Evolutionary conservation across 179 eudicot genomes (phyloP).

Genomic region (Beta lomatogona): DNA sequence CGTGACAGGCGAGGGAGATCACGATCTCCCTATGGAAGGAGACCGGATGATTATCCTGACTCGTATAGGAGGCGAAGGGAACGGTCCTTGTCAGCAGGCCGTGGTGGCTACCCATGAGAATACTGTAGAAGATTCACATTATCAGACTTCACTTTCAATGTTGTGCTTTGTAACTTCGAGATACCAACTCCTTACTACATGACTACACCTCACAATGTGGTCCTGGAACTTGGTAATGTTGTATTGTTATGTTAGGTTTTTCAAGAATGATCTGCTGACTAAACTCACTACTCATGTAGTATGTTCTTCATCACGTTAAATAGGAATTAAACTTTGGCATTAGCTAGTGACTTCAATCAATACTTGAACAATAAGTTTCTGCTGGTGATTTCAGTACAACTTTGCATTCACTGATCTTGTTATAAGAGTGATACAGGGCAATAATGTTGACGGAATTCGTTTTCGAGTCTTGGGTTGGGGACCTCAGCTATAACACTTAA

Average conservation of each 20-base stretch:
- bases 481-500: too few relatives aligned
- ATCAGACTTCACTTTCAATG: background rate
- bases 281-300: background rate
- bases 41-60: conserved; percentile 43
- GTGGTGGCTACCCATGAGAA: conserved; percentile 23
- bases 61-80: conserved; percentile 50
- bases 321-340: conserved; percentile 5
- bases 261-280: background rate
- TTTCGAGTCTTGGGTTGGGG: too few relatives aligned
- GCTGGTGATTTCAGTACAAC: background rate
- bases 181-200: background rate
- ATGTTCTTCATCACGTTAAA: background rate
- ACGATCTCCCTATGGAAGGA: conserved; percentile 51
- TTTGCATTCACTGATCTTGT: background rate
- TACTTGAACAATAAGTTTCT: background rate
- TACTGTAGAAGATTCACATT: background rate
- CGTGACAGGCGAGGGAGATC: conserved; percentile 48
- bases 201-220: background rate
- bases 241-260: conserved; percentile 1
- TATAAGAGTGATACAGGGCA: background rate
- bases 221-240: background rate
- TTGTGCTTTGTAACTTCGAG: conserved; percentile 18
- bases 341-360: background rate
- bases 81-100: conserved; percentile 27
- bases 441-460: too few relatives aligned